Conservation (phyloP, 495 filamentous ascomycete species). For the Penicillium atrosanguineum region DNA sequence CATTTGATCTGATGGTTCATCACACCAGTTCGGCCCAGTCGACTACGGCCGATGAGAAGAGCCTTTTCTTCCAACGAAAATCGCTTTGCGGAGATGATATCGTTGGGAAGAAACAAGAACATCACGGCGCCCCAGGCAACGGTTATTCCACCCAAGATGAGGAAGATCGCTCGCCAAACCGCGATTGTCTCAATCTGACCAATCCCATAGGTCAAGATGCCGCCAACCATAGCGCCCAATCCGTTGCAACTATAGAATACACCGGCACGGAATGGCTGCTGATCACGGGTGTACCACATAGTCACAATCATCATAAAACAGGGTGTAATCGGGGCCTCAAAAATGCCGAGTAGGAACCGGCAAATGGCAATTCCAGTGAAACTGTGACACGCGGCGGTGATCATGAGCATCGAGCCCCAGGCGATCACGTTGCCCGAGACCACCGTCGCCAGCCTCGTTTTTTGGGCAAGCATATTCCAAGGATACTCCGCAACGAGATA, state of each 20-base stretch:
- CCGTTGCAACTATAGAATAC: constrained; percentile 47
- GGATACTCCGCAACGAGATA: constrained; percentile 37
- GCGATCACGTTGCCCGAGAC: constrained; percentile 23
- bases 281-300: constrained; percentile 32
- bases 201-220: constrained; percentile 50
- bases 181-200: constrained; percentile 45
- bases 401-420: constrained; percentile 42
- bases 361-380: constrained; percentile 40
- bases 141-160: constrained; percentile 37
- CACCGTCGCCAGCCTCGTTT: constrained; percentile 17
- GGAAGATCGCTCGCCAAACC: constrained; percentile 41
- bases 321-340: constrained; percentile 40
- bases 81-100: constrained; percentile 35
- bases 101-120: constrained; percentile 37
- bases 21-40: constrained; percentile 39
- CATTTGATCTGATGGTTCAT: constrained; percentile 42
- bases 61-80: constrained; percentile 40
- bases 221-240: constrained; percentile 45
- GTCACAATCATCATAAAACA: constrained; percentile 42
- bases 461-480: constrained; percentile 25
- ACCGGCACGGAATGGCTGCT: constrained; percentile 32
- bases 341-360: constrained; percentile 40
- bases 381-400: constrained; percentile 29
- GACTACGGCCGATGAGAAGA: constrained; percentile 36
- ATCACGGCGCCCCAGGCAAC: constrained; percentile 38